Evolutionary conservation across 2,329 filamentous ascomycete species (phyloP), one percentile per base, ranked within the genome.

Genomic region (Chaetomium globosum): DNA sequence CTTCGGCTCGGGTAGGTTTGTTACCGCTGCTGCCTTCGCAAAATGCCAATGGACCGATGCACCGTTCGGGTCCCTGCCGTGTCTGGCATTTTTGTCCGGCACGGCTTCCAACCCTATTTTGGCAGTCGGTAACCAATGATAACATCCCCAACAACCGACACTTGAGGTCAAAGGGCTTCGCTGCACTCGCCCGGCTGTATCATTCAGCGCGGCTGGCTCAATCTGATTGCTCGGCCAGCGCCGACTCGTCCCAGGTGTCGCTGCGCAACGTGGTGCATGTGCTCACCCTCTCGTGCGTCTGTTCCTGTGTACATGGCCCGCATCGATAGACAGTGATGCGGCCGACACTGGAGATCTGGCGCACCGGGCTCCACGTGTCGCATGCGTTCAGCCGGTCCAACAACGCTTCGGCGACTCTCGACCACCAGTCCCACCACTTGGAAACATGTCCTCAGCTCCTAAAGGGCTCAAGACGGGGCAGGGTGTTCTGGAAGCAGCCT

Each of bases 301-400:
- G 28, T 28, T 21, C 51, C 28, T 31, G 51, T 31, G 16, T 28
- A 28, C 51, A 19, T 26, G 13, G 8, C 16, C 33, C 13, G 28
- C 31, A 36, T 28, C 48, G 33, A 26, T 31, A 7, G 57, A 39
- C 58, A 60, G 58, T 30, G 58, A 60, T 30, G 58, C 31, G 28
- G 48, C 30, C 46, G 26, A 39, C 10, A 23, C 12, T 36, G 26
- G 31, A 28, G 51, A 55, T 46, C 28, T 30, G 33, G 30, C 48
- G 16, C 58, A 43, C 48, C 30, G 21, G 6, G 46, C 12, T 63
- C 61, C 61, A 63, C 61, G 61, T 63, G 61, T 63, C 54, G 53
- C 53, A 16, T 56, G 52, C 36, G 46, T 51, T 43, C 30, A 56
- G 26, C 51, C 19, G 33, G 16, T 21, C 5, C n/a, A n/a, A 31